These are phyloP conservation scores for Lichtheimia ornata DNA, from an alignment of 371 early-diverging fungal species.

Conservation along the genomic window DNA sequence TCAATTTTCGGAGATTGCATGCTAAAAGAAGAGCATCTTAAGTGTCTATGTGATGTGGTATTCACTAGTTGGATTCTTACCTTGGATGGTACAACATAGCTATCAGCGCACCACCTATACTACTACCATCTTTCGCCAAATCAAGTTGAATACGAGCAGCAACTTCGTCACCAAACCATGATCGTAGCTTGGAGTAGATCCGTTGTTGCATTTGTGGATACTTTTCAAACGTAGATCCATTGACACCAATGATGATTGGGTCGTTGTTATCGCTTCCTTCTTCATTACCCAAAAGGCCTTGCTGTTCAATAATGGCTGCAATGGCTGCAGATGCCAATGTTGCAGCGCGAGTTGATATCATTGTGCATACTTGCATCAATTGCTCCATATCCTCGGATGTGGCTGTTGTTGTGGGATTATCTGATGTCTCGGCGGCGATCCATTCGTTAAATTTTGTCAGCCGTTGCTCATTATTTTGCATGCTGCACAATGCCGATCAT, in stretches of 20 bases:
- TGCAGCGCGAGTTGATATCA: constrained; percentile 42
- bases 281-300: constrained; percentile 7
- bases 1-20: no score
- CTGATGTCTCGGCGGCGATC: not conserved
- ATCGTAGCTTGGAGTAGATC: constrained; percentile 28
- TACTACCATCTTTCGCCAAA: constrained; percentile 46
- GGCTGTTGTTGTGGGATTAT: not conserved
- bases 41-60: no score
- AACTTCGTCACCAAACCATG: constrained; percentile 38
- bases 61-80: no score
- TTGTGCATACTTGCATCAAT: constrained; percentile 34
- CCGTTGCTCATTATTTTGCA: not conserved
- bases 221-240: constrained; percentile 46
- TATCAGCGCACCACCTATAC: constrained; percentile 50
- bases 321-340: constrained; percentile 43
- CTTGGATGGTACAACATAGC: constrained; percentile 42
- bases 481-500: no score
- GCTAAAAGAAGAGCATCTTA: no score
- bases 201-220: constrained; percentile 42
- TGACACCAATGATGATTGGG: constrained; percentile 44
- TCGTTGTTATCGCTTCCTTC: constrained; percentile 6
- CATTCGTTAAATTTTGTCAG: no score
- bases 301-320: constrained; percentile 40
- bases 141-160: constrained; percentile 24
- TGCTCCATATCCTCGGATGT: constrained; percentile 28